These are phyloP conservation scores for Salix arbutifolia DNA, from an alignment of 345 rosid species.

Conservation along the genomic window DNA sequence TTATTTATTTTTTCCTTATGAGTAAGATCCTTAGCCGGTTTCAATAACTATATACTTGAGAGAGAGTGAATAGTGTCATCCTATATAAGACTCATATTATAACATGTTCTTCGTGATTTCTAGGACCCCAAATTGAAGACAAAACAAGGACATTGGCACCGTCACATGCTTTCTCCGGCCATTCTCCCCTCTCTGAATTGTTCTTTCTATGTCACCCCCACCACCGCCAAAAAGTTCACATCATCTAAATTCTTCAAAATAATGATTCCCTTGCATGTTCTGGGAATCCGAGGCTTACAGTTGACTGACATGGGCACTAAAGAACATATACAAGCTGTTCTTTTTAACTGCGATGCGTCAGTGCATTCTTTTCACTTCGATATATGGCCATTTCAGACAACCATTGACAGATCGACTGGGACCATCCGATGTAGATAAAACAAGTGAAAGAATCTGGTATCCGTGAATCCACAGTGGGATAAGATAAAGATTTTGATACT, in stretches of 20 bases:
- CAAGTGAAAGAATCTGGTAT: background rate
- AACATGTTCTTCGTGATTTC: background rate
- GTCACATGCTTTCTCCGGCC: background rate
- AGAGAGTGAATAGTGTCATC: too few species aligned
- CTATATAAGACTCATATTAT: background rate
- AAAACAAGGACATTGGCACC: background rate
- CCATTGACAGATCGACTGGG: background rate
- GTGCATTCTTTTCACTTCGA: background rate
- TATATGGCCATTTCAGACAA: background rate
- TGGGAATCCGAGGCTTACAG: slow-evolving; percentile 15
- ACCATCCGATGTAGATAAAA: background rate
- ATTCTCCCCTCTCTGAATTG: background rate
- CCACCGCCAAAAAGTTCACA: background rate
- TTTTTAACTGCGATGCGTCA: background rate
- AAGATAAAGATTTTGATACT: background rate
- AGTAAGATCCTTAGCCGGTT: too few species aligned
- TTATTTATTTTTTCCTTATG: too few species aligned
- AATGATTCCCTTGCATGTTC: background rate
- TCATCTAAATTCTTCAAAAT: slow-evolving; percentile 3
- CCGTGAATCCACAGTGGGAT: slow-evolving; percentile 2
- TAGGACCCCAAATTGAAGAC: background rate
- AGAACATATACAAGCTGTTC: background rate
- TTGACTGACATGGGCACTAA: background rate
- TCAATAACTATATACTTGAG: too few species aligned
- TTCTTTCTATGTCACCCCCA: background rate